Conservation (phyloP, 805 yeast species). For the Komagataella pseudopastoris region DNA sequence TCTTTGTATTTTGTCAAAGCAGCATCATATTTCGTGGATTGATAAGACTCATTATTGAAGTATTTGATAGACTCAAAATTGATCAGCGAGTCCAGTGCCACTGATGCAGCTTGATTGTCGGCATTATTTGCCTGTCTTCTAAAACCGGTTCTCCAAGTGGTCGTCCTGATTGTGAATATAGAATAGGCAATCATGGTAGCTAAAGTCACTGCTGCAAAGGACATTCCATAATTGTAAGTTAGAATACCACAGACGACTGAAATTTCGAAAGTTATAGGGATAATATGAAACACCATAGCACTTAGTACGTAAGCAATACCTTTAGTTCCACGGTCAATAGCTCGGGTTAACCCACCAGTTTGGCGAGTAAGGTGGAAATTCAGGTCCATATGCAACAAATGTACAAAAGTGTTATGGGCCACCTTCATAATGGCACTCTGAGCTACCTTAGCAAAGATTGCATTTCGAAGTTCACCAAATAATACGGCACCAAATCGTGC, state of each 20-base stretch:
- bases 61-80: conserved; percentile 92
- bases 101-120: conserved; percentile 90
- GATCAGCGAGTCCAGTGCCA: conserved; percentile 85
- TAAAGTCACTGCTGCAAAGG: conserved; percentile 82
- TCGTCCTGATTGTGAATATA: conserved; percentile 76
- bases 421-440: conserved; percentile 88
- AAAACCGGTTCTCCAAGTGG: conserved; percentile 93
- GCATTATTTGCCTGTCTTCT: conserved; percentile 84
- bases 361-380: conserved; percentile 85
- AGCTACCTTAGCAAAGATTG: conserved; percentile 90
- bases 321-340: conserved; percentile 95
- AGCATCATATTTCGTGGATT: conserved; percentile 64
- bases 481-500: conserved; percentile 91
- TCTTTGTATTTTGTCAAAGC: conserved; percentile 65
- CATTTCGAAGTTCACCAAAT: conserved; percentile 90
- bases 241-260: conserved; percentile 86
- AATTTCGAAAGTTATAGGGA: conserved; percentile 88
- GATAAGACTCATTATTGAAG: conserved; percentile 80
- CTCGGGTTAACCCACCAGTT: conserved; percentile 93
- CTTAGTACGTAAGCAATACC: conserved; percentile 88
- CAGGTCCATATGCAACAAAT: conserved; percentile 70
- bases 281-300: conserved; percentile 95
- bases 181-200: conserved; percentile 85
- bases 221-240: conserved; percentile 81
- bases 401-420: conserved; percentile 77